Base-by-base conservation (phyloP, 169 alveolate species). In the Eimeria sp. region DNA sequence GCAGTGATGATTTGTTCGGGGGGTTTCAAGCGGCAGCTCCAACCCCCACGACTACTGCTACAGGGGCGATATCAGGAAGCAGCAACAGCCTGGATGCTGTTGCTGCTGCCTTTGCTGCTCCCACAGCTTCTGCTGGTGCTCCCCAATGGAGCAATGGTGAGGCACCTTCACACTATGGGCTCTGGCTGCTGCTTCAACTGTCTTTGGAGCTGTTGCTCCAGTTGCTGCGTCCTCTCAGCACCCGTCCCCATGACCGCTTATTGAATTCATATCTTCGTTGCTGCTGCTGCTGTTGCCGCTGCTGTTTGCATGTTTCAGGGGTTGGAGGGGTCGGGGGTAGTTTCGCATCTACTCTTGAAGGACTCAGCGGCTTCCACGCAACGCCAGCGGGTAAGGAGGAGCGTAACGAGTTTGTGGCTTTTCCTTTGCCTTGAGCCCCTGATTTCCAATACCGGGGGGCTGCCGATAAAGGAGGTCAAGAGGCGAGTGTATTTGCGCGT, bases 81-180 rank as follows among this genome's bases (percentile, higher is more conserved):
- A 83, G 91, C 91, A 83, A 3, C 91, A 51, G 43, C 76, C 57
- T 49, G 6, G 54, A 43, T 30, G 91, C 54, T 51, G 91, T 83
- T 11, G 91, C 91, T 57, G 91, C 91, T 54, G 91, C 91, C 27
- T 83, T 83, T 54, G 91, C 91, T 78, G 89, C 89, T 22, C 89
- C 89, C 22, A 67, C 89, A 78, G 61, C 89, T 9, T 18, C 89
- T 78, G 70, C 89, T 43, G 89, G 70, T 43, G 67, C 89, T 22
- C 65, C 89, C 51, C 49, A 51, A 20, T 78, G 89, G 89, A 49
- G 70, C 89, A 78, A 51, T 49, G 89, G 89, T 78, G 25, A 78
- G 89, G 4, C 5, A 13, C 10, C 27, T 25, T 65, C 84, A 73
- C 57, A 40, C 1, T 9, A 40, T 5, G 30, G 5, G 16, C 80